Conservation (phyloP, 768 basidiomycete species). For the Suillus ampliporus region DNA sequence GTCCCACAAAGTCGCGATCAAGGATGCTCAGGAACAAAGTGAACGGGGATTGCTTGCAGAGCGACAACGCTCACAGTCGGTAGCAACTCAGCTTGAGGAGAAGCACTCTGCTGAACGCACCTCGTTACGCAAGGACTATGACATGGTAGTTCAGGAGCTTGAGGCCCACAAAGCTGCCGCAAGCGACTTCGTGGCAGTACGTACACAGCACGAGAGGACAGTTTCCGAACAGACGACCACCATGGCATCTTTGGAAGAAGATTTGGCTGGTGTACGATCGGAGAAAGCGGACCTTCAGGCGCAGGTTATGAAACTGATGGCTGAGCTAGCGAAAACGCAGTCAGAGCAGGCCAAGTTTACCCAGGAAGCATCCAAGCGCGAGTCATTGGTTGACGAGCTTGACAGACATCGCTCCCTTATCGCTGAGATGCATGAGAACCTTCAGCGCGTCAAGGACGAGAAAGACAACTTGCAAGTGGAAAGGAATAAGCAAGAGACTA, state of each 20-base stretch:
- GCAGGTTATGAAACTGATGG: constrained; percentile 53
- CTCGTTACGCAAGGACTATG: constrained; percentile 50
- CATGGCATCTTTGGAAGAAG: constrained; percentile 55
- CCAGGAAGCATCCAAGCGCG: constrained; percentile 75
- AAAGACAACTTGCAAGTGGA: constrained; percentile 79
- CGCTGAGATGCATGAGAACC: constrained; percentile 76
- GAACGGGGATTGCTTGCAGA: constrained; percentile 31
- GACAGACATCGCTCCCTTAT: constrained; percentile 78
- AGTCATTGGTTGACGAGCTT: constrained; percentile 75
- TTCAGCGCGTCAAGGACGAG: constrained; percentile 83
- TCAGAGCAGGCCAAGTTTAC: constrained; percentile 65
- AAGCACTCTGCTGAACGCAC: constrained; percentile 28
- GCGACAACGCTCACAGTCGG: constrained; percentile 30
- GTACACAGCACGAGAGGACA: constrained; percentile 50
- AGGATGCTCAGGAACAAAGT: constrained; percentile 29
- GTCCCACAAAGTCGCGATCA: constrained; percentile 52
- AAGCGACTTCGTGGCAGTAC: constrained; percentile 45
- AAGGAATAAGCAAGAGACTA: constrained; percentile 66
- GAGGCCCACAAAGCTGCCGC: constrained; percentile 53
- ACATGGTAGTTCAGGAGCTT: constrained; percentile 55
- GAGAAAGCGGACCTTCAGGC: constrained; percentile 50
- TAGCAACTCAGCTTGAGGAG: constrained; percentile 23
- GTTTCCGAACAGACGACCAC: constrained; percentile 54
- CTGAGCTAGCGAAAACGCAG: constrained; percentile 63
- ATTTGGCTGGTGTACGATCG: constrained; percentile 47